Evolutionary conservation across 1,139 yeast genomes (phyloP), one percentile per base, ranked within the genome.

Genomic region (Zygoascus hellenicus): DNA sequence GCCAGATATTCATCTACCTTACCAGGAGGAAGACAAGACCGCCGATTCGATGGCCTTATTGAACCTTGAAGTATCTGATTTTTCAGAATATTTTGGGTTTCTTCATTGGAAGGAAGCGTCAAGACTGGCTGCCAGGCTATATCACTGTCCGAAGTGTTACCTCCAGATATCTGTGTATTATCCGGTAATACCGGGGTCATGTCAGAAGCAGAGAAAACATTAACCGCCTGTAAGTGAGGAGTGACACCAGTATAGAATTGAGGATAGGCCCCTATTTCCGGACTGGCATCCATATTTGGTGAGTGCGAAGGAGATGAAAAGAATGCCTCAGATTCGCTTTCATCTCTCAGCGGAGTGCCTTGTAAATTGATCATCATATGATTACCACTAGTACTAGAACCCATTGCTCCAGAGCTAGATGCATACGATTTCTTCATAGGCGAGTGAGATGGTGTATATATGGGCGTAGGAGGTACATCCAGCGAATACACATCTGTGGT

Each of bases 1-100:
- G 71, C 74, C 68, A 94, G 83, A 60, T 84, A 88, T 49, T 77
- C 78, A 64, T 92, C 98, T 31, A 92, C 78, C 49, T 86, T 85
- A 4, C 96, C 97, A 1, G 94, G 90, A 15, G 96, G 97, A 38
- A 90, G 67, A 14, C 94, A 79, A 0, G 96, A 82, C 48, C 63
- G 63, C 29, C 70, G 61, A 46, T 56, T 56, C 9, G 61, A 55
- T 13, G 58, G 58, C 43, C 59, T 61, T 39, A 49, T 51, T 7
- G 57, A 50, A 31, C 52, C 47, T 40, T 57, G 58, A 51, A 58
- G 63, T 10, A 37, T 36, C 49, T 64, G 66, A 46, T 53, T 56
- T 44, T 53, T 55, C 45, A 65, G 63, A 42, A 66, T 65, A 19
- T 62, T 59, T 46, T 65, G 63, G 5, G 62, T 55, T 14, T 53